These are phyloP conservation scores for Lactarius sp. DNA, from an alignment of 768 basidiomycete genomes.

Conservation along the genomic window DNA sequence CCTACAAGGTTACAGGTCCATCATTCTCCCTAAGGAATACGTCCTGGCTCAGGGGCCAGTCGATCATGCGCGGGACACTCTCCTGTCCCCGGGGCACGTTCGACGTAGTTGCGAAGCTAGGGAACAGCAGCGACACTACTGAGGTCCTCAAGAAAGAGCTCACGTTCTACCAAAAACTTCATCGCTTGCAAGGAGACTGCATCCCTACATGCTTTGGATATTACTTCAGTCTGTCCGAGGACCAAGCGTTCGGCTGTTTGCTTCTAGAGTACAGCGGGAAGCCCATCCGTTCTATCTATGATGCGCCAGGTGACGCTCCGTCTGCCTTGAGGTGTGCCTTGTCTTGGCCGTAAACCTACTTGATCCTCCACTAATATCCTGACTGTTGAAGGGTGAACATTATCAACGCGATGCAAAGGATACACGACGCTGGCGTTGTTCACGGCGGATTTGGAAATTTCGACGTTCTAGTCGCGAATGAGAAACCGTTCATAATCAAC, in stretches of 20 bases:
- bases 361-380: not conserved
- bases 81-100: constrained; percentile 5
- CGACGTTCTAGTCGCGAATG: not conserved
- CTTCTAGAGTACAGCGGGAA: constrained; percentile 14
- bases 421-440: constrained; percentile 14
- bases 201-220: constrained; percentile 17
- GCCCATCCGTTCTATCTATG: constrained; percentile 12
- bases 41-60: constrained; percentile 14
- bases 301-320: constrained; percentile 4
- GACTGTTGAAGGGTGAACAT: not conserved
- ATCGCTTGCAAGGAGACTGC: constrained; percentile 7
- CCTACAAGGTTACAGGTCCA: constrained; percentile 2
- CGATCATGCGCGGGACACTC: constrained; percentile 16
- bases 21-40: constrained; percentile 7
- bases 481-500: constrained; percentile 16
- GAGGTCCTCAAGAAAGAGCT: constrained; percentile 11
- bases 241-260: constrained; percentile 7
- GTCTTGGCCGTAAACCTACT: not conserved
- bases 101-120: constrained; percentile 18
- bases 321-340: constrained; percentile 4
- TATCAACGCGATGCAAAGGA: not conserved
- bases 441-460: constrained; percentile 9
- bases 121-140: not conserved
- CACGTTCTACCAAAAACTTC: constrained; percentile 12
- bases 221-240: constrained; percentile 8